Evolutionary conservation across 177 flowering plant genomes (phyloP), one percentile per base, ranked within the genome.

Genomic region (Telopea speciosissima): DNA sequence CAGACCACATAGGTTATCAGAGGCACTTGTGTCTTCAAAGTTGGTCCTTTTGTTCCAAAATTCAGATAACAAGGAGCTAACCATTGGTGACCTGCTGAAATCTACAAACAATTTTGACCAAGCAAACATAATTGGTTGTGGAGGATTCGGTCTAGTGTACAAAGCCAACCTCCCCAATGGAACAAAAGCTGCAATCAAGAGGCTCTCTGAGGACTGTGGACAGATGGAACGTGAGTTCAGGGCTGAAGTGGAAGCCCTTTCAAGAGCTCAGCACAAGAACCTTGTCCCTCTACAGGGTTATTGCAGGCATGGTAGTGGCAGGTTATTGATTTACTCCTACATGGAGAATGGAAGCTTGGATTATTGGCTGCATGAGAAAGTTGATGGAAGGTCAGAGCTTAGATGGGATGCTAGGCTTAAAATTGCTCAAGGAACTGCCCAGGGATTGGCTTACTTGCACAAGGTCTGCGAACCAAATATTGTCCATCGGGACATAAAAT

Each of bases 1-100:
- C 74, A 49, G 78, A 74, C 65, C 79, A 17, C 83, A 33, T 26
- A 70, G 87, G 68, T 67, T 80, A 33, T 81, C 87, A 19, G 85
- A 81, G 63, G 77, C 74, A 0, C 72, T 73, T 65, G 80, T 1
- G 22, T 21, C 61, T n/a, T 58, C 61, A 58, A 58, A 58, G 61
- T 58, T 58, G 22, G 61, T 58, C 2, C 24, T 58, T 58, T 19
- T 58, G 9, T 58, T 58, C n/a, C 23, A 58, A 5, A 58, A 19
- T 58, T 58, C 61, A 58, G 61, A n/a, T 58, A 19, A n/a, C 8
- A 58, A 21, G n/a, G 61, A 58, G 24, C 23, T 58, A 19, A 58
- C 61, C 61, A 58, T 58, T 19, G 22, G 22, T 58, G 61, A 58
- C 61, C 61, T 58, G 61, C 7, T 58, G 22, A 58, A 58, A 58